Evolutionary conservation across 306 rosid species (phyloP), one percentile per base, ranked within the genome.

Genomic region (Trifolium subterraneum): DNA sequence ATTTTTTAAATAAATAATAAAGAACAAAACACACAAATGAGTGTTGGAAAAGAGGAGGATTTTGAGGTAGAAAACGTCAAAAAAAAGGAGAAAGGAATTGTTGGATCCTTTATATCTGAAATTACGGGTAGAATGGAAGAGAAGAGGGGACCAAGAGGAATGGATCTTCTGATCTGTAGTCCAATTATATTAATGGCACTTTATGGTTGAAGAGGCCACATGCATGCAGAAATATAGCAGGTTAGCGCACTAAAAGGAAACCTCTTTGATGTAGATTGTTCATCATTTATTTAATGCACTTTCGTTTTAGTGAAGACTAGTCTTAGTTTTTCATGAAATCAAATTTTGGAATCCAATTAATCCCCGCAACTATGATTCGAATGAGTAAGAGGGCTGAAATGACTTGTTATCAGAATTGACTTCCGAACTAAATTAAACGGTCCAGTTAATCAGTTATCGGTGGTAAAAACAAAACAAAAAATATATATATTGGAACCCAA

Each of bases 171-270:
- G 74, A 79, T 71, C 29, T 72, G 82, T 71, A 16, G 72, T 60
- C 68, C 77, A 78, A 35, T 79, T 42, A 10, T 10, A 10, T 60
- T 73, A 79, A 73, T 55, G 79, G 42, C 36, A 80, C 76, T 74
- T 60, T 59, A 74, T 68, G 51, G 73, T 66, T 42, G 71, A 73
- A 79, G 69, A 55, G 75, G 51, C 51, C 79, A 80, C 79, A 68
- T 80, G 71, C 79, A 80, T 80, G 76, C 76, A 80, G 56, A 73
- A 64, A 72, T 27, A 55, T 10, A 55, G 69, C 69, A 64, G 54
- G 31, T 55, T 33, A 39, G 52, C 44, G 71, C 83, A 29, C 79
- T 38, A 7, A 72, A 73, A 73, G 64, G 31, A 45, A 73, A 70
- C 62, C 66, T 55, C 35, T 20, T 27, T 75, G 59, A 75, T 61